A percentile compares a stretch with the other conserved stretches of the same genome.
phyloP scores from a whole-genome alignment of 1,284 basidiomycete genomes.

The Boletellus deceptivus region DNA sequence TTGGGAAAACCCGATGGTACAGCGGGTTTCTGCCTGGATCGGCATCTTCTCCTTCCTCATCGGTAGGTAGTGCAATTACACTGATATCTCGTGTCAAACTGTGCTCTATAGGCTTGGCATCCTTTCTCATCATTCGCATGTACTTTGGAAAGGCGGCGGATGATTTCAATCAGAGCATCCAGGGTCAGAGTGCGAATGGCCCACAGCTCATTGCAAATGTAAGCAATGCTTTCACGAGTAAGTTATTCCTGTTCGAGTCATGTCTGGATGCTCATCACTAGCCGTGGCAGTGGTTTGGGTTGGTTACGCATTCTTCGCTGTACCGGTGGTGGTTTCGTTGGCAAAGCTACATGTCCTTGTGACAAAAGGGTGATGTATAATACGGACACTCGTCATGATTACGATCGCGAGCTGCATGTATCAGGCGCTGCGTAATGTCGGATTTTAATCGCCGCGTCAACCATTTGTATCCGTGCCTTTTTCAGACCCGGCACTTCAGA shows the following conservation, averaged over 20 bases:
- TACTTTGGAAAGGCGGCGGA: slow-evolving; percentile 77
- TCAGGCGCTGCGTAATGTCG: too few species aligned
- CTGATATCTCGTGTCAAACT: slow-evolving; percentile 1
- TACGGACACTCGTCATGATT: slow-evolving; percentile 4
- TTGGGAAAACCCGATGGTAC: slow-evolving; percentile 58
- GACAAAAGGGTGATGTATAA: slow-evolving; percentile 35
- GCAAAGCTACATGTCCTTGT: slow-evolving; percentile 65
- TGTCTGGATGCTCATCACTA: slow-evolving; percentile 7
- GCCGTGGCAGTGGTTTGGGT: slow-evolving; percentile 65
- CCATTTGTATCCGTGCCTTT: not conserved
- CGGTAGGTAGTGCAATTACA: slow-evolving; percentile 41
- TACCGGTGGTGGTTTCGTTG: slow-evolving; percentile 66
- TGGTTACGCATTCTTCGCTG: slow-evolving; percentile 69
- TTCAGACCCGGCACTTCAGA: not conserved
- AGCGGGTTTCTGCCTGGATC: slow-evolving; percentile 66
- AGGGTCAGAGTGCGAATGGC: slow-evolving; percentile 46
- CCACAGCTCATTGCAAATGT: slow-evolving; percentile 61
- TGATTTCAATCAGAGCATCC: slow-evolving; percentile 69
- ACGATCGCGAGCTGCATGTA: too few species aligned
- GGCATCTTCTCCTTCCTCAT: slow-evolving; percentile 73
- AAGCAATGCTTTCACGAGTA: slow-evolving; percentile 75
- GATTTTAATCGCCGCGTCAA: slow-evolving; percentile 25
- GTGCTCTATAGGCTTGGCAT: slow-evolving; percentile 51
- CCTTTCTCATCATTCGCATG: slow-evolving; percentile 72
- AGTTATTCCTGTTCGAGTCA: slow-evolving; percentile 30